These are phyloP conservation scores for Corymbia calophylla DNA, from an alignment of 441 rosid species.

Conservation along the genomic window DNA sequence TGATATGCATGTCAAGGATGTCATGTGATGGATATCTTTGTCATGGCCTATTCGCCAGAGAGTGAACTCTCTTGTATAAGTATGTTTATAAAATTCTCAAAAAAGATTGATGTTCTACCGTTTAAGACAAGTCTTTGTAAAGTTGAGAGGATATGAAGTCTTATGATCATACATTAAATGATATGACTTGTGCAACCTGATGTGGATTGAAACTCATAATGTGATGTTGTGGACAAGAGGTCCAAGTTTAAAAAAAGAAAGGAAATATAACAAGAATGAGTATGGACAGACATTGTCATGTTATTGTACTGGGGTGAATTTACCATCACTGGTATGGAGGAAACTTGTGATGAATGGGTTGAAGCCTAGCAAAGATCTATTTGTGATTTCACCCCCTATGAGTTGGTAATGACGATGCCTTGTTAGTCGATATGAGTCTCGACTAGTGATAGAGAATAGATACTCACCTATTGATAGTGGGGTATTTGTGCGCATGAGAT, in stretches of 20 bases:
- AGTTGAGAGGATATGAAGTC: not conserved
- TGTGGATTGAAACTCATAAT: not conserved
- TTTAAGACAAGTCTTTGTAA: too few species aligned
- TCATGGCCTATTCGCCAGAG: accelerated
- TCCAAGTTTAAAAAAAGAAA: not conserved
- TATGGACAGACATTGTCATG: not conserved
- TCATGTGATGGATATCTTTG: not conserved
- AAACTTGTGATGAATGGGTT: not conserved
- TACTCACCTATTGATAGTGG: too few species aligned
- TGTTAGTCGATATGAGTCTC: too few species aligned
- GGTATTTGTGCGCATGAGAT: too few species aligned
- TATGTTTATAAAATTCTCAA: too few species aligned
- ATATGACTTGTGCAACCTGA: not conserved
- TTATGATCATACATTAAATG: not conserved
- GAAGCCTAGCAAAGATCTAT: too few species aligned
- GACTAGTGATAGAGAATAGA: too few species aligned
- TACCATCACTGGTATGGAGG: not conserved
- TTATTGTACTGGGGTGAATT: not conserved
- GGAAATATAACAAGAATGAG: not conserved
- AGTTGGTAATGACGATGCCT: too few species aligned
- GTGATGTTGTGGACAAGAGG: not conserved
- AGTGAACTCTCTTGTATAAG: not conserved
- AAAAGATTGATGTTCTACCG: not conserved
- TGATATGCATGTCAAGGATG: not conserved
- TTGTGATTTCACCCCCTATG: too few species aligned